Conservation (phyloP, 2,329 filamentous ascomycete genomes). For the Pseudomassariella vexata region DNA sequence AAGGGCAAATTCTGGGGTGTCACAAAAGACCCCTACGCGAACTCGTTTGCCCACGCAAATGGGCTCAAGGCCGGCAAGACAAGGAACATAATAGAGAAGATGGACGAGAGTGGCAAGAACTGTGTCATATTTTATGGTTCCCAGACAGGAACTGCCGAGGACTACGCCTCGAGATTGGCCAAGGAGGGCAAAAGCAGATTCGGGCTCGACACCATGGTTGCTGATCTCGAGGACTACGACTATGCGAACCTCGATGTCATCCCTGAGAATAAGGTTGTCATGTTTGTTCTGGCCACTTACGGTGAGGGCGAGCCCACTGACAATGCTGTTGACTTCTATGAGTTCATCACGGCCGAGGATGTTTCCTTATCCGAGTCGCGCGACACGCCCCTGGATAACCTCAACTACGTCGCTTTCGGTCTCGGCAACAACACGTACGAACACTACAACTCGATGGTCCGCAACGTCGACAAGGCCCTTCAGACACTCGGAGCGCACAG, state of each 20-base stretch:
- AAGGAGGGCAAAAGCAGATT: slow-evolving; percentile 97
- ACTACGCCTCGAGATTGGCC: slow-evolving; percentile 91
- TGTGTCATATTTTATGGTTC: slow-evolving; percentile 98
- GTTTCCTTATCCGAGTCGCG: slow-evolving; percentile 69
- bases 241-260: slow-evolving; percentile 86
- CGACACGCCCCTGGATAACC: slow-evolving; percentile 69
- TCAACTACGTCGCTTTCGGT: slow-evolving; percentile 93
- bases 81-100: slow-evolving; percentile 88
- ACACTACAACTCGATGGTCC: slow-evolving; percentile 98
- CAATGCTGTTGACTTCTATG: slow-evolving; percentile 98
- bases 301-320: slow-evolving; percentile 98
- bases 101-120: slow-evolving; percentile 94
- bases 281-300: slow-evolving; percentile 96
- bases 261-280: slow-evolving; percentile 82
- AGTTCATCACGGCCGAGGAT: slow-evolving; percentile 84
- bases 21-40: slow-evolving; percentile 81
- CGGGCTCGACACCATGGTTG: slow-evolving; percentile 96
- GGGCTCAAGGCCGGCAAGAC: slow-evolving; percentile 76
- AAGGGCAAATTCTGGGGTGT: slow-evolving; percentile 94
- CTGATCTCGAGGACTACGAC: slow-evolving; percentile 96
- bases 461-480: slow-evolving; percentile 77
- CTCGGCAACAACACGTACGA: slow-evolving; percentile 99
- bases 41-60: slow-evolving; percentile 63
- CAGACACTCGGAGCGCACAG: slow-evolving; percentile 76
- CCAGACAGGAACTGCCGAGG: slow-evolving; percentile 95